These are phyloP conservation scores for Metschnikowia continentalis DNA, from an alignment of 805 yeast species.

Conservation along the genomic window DNA sequence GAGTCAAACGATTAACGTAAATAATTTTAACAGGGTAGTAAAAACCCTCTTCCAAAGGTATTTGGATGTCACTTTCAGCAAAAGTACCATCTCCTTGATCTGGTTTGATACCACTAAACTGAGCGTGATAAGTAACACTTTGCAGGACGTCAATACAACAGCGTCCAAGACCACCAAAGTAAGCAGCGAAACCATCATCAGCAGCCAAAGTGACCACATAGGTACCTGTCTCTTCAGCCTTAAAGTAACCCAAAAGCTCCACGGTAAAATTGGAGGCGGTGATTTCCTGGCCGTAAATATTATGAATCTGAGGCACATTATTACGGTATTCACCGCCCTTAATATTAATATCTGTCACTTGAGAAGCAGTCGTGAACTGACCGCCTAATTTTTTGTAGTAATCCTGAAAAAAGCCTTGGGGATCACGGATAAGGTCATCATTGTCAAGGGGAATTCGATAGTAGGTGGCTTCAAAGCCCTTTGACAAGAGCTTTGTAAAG, in stretches of 20 bases:
- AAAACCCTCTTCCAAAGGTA: neutral
- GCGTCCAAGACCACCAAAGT: constrained; percentile 5
- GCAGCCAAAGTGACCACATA: constrained; percentile 7
- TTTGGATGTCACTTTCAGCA: neutral
- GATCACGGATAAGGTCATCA: too few species aligned
- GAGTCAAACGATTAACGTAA: neutral
- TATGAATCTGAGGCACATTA: neutral
- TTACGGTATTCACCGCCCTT: neutral
- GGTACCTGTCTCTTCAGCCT: constrained; percentile 6
- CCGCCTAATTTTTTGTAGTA: too few species aligned
- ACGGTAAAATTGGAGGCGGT: constrained; percentile 7
- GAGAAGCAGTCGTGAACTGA: too few species aligned
- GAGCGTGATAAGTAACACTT: neutral
- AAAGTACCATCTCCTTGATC: neutral
- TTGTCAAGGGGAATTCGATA: too few species aligned
- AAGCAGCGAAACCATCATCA: constrained; percentile 9
- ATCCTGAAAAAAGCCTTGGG: too few species aligned
- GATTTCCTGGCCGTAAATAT: constrained; percentile 2
- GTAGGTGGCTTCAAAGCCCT: too few species aligned
- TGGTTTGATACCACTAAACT: neutral
- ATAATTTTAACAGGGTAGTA: constrained; percentile 4
- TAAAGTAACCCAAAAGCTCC: constrained; percentile 11
- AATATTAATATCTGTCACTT: neutral
- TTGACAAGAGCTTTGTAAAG: too few species aligned
- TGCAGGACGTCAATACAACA: constrained; percentile 6